Conservation (phyloP, 345 rosid genomes). For the Fremontodendron californicum region DNA sequence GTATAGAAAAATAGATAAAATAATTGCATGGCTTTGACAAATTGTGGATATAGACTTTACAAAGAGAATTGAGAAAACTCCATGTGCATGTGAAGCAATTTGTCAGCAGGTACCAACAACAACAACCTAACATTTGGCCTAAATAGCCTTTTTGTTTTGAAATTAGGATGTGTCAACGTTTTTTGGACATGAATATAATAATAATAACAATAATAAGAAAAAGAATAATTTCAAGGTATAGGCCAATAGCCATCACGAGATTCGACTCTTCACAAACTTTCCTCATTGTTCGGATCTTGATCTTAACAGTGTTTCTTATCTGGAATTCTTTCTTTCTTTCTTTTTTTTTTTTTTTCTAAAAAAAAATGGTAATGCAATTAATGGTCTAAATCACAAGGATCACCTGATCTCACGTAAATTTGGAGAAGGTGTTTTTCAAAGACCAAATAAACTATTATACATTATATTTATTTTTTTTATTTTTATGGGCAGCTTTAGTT, state of each 20-base stretch:
- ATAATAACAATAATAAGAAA: too few species aligned
- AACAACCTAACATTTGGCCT: background rate
- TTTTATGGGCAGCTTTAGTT: too few species aligned
- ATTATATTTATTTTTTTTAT: background rate
- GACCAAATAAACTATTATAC: background rate
- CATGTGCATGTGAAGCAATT: constrained; percentile 6
- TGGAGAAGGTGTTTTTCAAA: background rate
- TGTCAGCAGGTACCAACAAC: background rate
- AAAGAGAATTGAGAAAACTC: background rate
- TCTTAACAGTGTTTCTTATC: background rate
- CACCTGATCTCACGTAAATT: background rate
- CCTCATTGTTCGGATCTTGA: constrained; percentile 4
- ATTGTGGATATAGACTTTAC: background rate
- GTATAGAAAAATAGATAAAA: background rate
- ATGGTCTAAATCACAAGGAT: background rate
- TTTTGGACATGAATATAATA: too few species aligned
- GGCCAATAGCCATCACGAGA: background rate
- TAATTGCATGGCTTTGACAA: background rate
- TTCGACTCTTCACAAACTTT: background rate
- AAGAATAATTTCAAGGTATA: too few species aligned
- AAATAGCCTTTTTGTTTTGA: background rate
- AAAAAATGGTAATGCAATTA: background rate
- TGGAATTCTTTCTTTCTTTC: background rate
- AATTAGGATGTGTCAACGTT: background rate
- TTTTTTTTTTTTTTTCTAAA: background rate